A percentile compares a stretch with the other conserved stretches of the same genome.
These are phyloP conservation scores for Candida koratica DNA, from an alignment of 805 yeast species.

Conservation along the genomic window DNA sequence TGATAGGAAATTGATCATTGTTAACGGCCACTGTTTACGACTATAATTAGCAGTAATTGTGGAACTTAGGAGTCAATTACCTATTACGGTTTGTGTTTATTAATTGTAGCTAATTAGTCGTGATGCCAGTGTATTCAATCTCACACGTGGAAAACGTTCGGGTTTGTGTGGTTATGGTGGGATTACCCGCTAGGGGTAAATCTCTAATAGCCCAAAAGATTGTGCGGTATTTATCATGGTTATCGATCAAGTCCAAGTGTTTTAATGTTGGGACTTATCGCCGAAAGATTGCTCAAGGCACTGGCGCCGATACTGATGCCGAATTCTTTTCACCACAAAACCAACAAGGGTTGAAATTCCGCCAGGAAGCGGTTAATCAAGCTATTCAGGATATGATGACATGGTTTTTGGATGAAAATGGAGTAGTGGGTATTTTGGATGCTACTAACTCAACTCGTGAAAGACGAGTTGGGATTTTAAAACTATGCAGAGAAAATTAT, in stretches of 20 bases:
- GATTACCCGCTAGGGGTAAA: constrained; percentile 89
- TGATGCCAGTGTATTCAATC: constrained; percentile 55
- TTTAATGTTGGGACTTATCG: constrained; percentile 89
- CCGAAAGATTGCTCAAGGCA: constrained; percentile 48
- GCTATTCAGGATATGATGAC: constrained; percentile 78
- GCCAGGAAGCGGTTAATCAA: constrained; percentile 64
- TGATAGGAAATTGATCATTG: no score
- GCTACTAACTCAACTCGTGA: constrained; percentile 84
- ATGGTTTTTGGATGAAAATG: constrained; percentile 79
- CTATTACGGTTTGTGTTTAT: no score
- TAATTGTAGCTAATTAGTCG: no score
- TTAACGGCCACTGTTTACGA: no score
- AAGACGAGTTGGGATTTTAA: constrained; percentile 62
- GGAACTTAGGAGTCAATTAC: no score
- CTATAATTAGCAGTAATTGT: no score
- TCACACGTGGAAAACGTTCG: constrained; percentile 66
- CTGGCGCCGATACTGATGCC: constrained; percentile 57
- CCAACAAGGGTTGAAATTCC: constrained; percentile 55
- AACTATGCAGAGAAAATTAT: constrained; percentile 56
- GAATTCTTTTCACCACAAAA: constrained; percentile 73
- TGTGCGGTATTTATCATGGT: constrained; percentile 89
- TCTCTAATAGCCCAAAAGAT: constrained; percentile 92
- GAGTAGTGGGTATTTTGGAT: constrained; percentile 89
- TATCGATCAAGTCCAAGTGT: constrained; percentile 78
- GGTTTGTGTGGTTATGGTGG: constrained; percentile 86